Percentiles rank a stretch among this genome's conserved stretches.
Conservation (phyloP, 192 early-diverging fungal genomes). For the Coemansia sp. region DNA sequence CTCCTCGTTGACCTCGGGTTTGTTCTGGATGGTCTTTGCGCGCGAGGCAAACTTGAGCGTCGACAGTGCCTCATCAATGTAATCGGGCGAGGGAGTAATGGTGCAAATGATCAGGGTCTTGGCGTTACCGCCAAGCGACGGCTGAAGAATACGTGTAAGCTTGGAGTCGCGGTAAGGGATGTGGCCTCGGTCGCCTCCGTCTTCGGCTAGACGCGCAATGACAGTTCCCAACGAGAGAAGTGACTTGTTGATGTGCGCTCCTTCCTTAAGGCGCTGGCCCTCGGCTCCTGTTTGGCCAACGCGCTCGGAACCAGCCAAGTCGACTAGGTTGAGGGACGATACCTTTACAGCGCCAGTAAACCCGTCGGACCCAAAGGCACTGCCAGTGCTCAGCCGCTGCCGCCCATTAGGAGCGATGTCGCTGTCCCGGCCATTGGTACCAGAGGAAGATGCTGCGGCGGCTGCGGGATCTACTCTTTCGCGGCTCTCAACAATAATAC, state of each 20-base stretch:
- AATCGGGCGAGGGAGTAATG: constrained; percentile 75
- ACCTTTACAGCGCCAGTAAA: constrained; percentile 57
- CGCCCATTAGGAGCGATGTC: constrained; percentile 1
- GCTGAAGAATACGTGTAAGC: constrained; percentile 91
- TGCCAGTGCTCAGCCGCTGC: constrained; percentile 46
- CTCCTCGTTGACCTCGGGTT: constrained; percentile 80
- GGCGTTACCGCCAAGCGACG: constrained; percentile 89
- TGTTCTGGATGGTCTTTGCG: constrained; percentile 85
- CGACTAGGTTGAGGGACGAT: constrained; percentile 84
- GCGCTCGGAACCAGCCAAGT: constrained; percentile 96
- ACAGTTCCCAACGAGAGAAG: constrained; percentile 91
- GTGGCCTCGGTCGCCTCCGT: constrained; percentile 65
- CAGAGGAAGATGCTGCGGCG: no score
- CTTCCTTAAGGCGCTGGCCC: constrained; percentile 89
- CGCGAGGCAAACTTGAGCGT: constrained; percentile 95
- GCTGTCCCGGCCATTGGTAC: neutral
- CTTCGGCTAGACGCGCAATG: constrained; percentile 83
- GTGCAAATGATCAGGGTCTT: constrained; percentile 92
- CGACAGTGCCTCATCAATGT: constrained; percentile 82
- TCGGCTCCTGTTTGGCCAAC: constrained; percentile 73
- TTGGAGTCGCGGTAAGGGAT: constrained; percentile 98
- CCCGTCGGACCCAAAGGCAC: constrained; percentile 23
- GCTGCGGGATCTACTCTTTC: constrained; percentile 41
- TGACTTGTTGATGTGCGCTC: constrained; percentile 94
- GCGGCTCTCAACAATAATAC: constrained; percentile 86